Conservation (phyloP, 1,139 yeast species). For the Saccharomycopsis crataegensis region DNA sequence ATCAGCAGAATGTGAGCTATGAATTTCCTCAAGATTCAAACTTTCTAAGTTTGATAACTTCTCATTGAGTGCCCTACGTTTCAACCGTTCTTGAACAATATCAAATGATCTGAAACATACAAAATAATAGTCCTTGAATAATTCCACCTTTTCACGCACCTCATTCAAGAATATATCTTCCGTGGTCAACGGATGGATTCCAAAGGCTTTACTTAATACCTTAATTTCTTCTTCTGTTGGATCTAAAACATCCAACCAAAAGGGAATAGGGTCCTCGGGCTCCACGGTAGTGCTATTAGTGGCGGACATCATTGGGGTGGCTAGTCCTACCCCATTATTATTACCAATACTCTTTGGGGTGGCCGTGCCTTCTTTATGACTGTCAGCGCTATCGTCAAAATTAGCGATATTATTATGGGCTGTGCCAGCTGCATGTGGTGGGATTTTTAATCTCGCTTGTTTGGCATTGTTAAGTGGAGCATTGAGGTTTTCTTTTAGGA, state of each 20-base stretch:
- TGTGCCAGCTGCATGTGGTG: background rate
- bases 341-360: constrained; percentile 6
- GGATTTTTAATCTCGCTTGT: constrained; percentile 26
- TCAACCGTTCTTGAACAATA: constrained; percentile 64
- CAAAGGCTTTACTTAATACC: constrained; percentile 81
- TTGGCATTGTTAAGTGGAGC: constrained; percentile 7
- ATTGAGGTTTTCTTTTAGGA: constrained; percentile 17
- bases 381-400: background rate
- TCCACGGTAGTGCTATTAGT: background rate
- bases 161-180: constrained; percentile 94
- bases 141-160: constrained; percentile 89
- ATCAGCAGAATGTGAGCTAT: background rate
- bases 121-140: constrained; percentile 82
- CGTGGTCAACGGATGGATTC: constrained; percentile 91
- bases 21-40: constrained; percentile 14
- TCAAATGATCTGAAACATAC: constrained; percentile 93
- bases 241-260: constrained; percentile 87
- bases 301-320: background rate
- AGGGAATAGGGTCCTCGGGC: constrained; percentile 40
- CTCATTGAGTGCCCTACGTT: constrained; percentile 22
- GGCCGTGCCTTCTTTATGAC: constrained; percentile 4
- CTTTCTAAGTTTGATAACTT: constrained; percentile 20
- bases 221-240: constrained; percentile 98
- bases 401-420: background rate
- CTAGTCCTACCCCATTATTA: background rate